These are phyloP conservation scores for Cucumis cinereus DNA, from an alignment of 306 rosid species.

Conservation along the genomic window DNA sequence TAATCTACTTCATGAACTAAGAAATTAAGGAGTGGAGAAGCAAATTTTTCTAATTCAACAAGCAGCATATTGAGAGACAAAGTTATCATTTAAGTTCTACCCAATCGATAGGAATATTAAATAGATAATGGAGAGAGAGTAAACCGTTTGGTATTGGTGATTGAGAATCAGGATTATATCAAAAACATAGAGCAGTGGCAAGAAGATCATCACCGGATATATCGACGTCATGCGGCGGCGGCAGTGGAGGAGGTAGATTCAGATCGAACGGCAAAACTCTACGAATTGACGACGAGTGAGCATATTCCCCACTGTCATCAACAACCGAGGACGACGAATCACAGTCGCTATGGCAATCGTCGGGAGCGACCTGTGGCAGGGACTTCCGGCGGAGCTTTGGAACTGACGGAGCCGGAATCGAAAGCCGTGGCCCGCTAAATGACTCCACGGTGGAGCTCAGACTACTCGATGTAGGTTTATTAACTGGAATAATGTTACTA, in stretches of 20 bases:
- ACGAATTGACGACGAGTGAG: slow-evolving; percentile 40
- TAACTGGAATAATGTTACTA: slow-evolving; percentile 24
- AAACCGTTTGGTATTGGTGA: neutral
- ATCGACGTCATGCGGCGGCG: slow-evolving; percentile 12
- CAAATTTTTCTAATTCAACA: slow-evolving; percentile 14
- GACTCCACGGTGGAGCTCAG: slow-evolving; percentile 92
- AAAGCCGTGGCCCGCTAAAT: slow-evolving; percentile 61
- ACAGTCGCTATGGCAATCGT: slow-evolving; percentile 77
- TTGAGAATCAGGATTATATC: neutral
- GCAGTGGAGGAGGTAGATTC: slow-evolving; percentile 53
- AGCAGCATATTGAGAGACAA: slow-evolving; percentile 12
- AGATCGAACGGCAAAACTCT: slow-evolving; percentile 60
- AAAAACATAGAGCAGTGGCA: slow-evolving; percentile 57
- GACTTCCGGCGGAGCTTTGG: slow-evolving; percentile 20
- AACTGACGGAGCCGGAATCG: slow-evolving; percentile 2
- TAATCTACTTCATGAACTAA: slow-evolving; percentile 31
- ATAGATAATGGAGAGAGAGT: slow-evolving; percentile 13
- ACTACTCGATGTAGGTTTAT: slow-evolving; percentile 66
- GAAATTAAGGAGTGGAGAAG: slow-evolving; percentile 8
- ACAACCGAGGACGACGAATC: slow-evolving; percentile 80
- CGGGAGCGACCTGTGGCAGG: slow-evolving; percentile 24
- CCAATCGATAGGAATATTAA: slow-evolving; percentile 9
- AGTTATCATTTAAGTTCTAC: slow-evolving; percentile 9
- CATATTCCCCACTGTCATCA: slow-evolving; percentile 54
- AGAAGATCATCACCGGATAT: slow-evolving; percentile 27